A percentile compares a stretch with the other conserved stretches of the same genome.
phyloP scores from a whole-genome alignment of 331 rosid genomes.

The Pyracantha coccinea region DNA sequence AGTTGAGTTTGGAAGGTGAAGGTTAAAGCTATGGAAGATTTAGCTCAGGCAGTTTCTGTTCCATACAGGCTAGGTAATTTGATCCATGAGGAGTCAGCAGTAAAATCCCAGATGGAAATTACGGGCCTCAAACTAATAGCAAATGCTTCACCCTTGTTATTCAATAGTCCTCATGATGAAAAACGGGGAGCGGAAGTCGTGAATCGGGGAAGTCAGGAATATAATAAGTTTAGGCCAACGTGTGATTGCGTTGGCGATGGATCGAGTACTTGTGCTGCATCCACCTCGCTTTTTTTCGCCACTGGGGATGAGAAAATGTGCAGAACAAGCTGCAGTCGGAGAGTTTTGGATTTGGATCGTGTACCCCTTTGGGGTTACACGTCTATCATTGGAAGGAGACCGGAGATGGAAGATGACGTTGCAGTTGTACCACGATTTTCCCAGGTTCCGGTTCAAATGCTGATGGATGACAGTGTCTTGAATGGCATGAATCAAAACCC shows the following conservation, averaged over 20 bases:
- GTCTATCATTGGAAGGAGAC: constrained; percentile 54
- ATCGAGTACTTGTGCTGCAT: no score
- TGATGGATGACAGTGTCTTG: constrained; percentile 22
- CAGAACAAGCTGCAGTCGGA: constrained; percentile 21
- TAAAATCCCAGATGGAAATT: constrained; percentile 51
- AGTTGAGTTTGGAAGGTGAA: constrained; percentile 14
- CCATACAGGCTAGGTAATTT: constrained; percentile 49
- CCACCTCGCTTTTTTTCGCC: no score
- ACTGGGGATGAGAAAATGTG: constrained; percentile 5
- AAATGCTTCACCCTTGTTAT: constrained; percentile 39
- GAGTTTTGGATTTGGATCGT: constrained; percentile 23
- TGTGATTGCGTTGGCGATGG: no score
- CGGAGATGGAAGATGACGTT: constrained; percentile 74
- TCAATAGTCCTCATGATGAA: constrained; percentile 22
- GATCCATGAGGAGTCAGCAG: constrained; percentile 45
- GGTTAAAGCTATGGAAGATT: constrained; percentile 45
- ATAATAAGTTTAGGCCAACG: not conserved
- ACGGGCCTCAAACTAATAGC: constrained; percentile 50
- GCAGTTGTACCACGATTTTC: constrained; percentile 38
- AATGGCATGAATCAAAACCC: constrained; percentile 15
- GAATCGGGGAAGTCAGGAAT: constrained; percentile 10
- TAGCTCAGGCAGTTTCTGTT: constrained; percentile 47
- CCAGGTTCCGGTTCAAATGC: constrained; percentile 38
- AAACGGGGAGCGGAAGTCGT: constrained; percentile 17
- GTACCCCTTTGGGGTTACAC: constrained; percentile 57